phyloP scores from a whole-genome alignment of 2,329 filamentous ascomycete species.

The Neoarthrinium moseri region DNA sequence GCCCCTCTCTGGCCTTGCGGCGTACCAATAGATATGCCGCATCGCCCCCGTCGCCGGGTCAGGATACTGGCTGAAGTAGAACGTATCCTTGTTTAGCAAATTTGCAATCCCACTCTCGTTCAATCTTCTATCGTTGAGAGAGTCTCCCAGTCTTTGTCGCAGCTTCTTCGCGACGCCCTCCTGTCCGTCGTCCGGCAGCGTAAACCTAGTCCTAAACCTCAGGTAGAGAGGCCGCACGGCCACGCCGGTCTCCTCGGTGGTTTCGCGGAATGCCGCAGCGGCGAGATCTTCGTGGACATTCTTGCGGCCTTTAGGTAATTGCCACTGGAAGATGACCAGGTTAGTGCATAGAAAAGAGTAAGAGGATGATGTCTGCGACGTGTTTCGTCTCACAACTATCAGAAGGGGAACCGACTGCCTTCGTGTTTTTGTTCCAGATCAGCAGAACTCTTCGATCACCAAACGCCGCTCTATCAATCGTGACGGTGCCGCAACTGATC shows the following conservation, averaged over 20 bases:
- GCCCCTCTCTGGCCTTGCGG: not conserved
- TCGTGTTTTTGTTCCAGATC: slow-evolving; percentile 3
- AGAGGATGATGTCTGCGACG: too few relatives aligned
- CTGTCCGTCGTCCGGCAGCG: slow-evolving; percentile 24
- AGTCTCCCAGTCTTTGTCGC: not conserved
- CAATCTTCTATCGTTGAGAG: not conserved
- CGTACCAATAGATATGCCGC: slow-evolving; percentile 10
- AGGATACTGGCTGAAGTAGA: slow-evolving; percentile 6
- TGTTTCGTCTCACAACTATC: too few relatives aligned
- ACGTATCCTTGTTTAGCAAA: slow-evolving; percentile 6
- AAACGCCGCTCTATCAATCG: slow-evolving; percentile 5
- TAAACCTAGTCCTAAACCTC: slow-evolving; percentile 42
- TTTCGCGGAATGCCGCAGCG: slow-evolving; percentile 43
- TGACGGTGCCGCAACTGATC: slow-evolving; percentile 13
- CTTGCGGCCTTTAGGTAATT: slow-evolving; percentile 30
- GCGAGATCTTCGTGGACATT: slow-evolving; percentile 43
- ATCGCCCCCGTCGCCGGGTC: slow-evolving; percentile 9
- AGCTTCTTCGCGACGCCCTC: slow-evolving; percentile 1
- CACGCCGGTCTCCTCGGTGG: slow-evolving; percentile 47
- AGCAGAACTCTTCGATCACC: slow-evolving; percentile 4
- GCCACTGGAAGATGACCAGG: slow-evolving; percentile 1
- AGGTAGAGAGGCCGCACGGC: slow-evolving; percentile 35
- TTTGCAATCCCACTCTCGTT: slow-evolving; percentile 2
- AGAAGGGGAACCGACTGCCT: not conserved
- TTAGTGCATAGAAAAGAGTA: not conserved